Conservation (phyloP, 768 basidiomycete species). For the Lactarius evosmus region DNA sequence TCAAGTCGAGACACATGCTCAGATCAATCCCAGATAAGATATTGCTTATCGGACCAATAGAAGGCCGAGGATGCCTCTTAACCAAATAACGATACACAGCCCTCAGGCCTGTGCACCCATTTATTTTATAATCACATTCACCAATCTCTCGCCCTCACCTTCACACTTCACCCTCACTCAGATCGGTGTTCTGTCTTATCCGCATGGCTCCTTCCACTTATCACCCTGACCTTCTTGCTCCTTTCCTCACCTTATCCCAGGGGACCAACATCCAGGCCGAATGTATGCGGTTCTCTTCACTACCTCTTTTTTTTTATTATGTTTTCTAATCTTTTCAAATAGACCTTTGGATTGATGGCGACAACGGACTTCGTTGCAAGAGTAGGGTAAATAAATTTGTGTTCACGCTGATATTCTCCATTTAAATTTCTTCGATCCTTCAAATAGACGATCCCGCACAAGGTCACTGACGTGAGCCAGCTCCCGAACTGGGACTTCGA, state of each 20-base stretch:
- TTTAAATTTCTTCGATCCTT: conserved; percentile 9
- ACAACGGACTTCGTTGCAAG: conserved; percentile 92
- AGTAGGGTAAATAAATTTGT: conserved; percentile 63
- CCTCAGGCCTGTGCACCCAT: background rate
- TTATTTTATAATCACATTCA: conserved; percentile 5
- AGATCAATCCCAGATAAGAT: background rate
- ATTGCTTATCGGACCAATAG: conserved; percentile 18
- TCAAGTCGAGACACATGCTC: background rate
- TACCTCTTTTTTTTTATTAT: conserved; percentile 19
- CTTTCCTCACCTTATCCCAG: conserved; percentile 85
- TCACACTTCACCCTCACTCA: conserved; percentile 4
- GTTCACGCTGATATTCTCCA: conserved; percentile 9
- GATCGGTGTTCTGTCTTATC: background rate
- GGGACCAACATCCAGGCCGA: conserved; percentile 94
- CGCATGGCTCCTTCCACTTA: conserved; percentile 37
- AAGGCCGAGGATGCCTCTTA: background rate
- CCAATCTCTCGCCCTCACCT: conserved; percentile 20
- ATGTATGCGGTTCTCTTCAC: conserved; percentile 47
- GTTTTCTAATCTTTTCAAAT: conserved; percentile 27
- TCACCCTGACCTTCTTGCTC: conserved; percentile 82
- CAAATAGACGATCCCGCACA: conserved; percentile 76
- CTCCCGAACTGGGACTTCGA: conserved; percentile 99
- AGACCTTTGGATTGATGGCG: conserved; percentile 99
- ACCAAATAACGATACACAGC: background rate
- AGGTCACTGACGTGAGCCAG: conserved; percentile 82